phyloP scores from a whole-genome alignment of 805 yeast genomes.

The Vanderwaltozyma tropicalis region DNA sequence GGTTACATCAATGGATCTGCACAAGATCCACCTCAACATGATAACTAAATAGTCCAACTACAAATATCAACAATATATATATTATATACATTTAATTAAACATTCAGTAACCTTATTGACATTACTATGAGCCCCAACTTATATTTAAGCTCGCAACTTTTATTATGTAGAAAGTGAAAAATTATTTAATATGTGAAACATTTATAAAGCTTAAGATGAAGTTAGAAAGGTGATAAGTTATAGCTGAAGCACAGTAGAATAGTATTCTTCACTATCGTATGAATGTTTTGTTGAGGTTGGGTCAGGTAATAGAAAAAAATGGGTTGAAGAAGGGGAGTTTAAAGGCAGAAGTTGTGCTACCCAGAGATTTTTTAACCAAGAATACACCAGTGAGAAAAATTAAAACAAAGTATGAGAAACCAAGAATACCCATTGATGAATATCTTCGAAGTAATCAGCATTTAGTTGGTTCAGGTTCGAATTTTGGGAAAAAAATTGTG shows the following conservation, averaged over 20 bases:
- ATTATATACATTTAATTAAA: no score
- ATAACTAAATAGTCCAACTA: neutral
- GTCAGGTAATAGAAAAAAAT: neutral
- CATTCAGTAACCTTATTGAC: no score
- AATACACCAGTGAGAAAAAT: neutral
- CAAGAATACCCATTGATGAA: neutral
- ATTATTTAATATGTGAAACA: neutral
- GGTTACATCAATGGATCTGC: neutral
- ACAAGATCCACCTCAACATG: neutral
- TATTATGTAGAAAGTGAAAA: neutral
- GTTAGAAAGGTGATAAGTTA: neutral
- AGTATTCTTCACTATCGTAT: no score
- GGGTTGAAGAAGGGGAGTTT: neutral
- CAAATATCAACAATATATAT: no score
- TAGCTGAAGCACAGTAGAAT: no score
- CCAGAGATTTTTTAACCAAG: neutral
- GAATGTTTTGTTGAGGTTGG: conserved; percentile 1
- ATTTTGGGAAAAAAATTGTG: conserved; percentile 19
- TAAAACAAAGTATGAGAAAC: no score
- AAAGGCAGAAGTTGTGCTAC: neutral
- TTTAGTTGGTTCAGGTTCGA: conserved; percentile 25
- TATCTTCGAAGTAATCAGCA: conserved; percentile 1
- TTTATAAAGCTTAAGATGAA: neutral
- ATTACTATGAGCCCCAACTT: no score
- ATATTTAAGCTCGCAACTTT: no score